Conservation (phyloP, 176 grass and related monocot species). For the Hordeum marinum region DNA sequence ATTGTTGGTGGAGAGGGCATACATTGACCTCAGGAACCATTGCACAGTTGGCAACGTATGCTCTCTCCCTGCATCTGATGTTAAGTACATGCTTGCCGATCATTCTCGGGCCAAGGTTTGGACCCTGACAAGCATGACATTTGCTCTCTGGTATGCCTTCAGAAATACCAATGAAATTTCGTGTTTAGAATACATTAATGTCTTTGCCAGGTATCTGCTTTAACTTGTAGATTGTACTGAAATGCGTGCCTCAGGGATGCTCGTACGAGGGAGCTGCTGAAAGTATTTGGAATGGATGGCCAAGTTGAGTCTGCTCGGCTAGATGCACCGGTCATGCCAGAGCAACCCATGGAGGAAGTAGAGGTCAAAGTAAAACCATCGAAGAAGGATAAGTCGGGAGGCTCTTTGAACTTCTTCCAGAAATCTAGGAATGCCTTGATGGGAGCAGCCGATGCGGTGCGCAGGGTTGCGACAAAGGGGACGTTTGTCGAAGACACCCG, state of each 20-base stretch:
- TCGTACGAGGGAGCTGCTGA: constrained; percentile 83
- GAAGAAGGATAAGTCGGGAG: constrained; percentile 89
- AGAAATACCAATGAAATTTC: neutral
- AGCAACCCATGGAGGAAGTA: constrained; percentile 66
- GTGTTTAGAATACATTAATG: neutral
- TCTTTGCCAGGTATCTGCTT: neutral
- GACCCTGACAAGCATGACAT: constrained; percentile 71
- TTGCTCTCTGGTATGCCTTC: constrained; percentile 79
- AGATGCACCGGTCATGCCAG: constrained; percentile 56
- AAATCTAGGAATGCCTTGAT: constrained; percentile 92
- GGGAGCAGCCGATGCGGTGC: constrained; percentile 82
- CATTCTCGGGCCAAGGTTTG: constrained; percentile 76
- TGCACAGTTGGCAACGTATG: constrained; percentile 78
- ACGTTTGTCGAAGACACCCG: constrained; percentile 83
- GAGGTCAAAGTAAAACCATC: constrained; percentile 78
- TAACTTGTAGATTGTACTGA: neutral
- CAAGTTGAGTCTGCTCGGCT: constrained; percentile 53
- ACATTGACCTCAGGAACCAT: constrained; percentile 79
- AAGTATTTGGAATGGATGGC: constrained; percentile 89
- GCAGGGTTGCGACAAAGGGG: constrained; percentile 83
- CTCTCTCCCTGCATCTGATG: constrained; percentile 65
- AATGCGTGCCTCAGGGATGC: constrained; percentile 64
- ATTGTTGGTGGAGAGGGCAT: constrained; percentile 82
- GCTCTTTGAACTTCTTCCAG: constrained; percentile 85
- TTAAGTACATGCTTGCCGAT: constrained; percentile 76